These are phyloP conservation scores for Penicillium sp. DNA, from an alignment of 2,329 filamentous ascomycete species.

Conservation along the genomic window DNA sequence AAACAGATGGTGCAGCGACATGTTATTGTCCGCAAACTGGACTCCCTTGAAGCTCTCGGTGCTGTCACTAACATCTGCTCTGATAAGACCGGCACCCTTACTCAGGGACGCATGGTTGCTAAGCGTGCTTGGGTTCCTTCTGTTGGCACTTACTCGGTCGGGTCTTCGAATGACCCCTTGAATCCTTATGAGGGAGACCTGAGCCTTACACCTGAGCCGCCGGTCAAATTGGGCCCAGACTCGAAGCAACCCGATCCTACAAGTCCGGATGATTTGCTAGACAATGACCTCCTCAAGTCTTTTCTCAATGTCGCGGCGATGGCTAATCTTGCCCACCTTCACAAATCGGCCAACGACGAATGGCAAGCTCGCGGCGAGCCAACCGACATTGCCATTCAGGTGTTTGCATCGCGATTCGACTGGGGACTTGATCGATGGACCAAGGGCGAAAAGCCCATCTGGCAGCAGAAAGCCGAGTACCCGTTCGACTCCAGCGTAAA, in stretches of 20 bases:
- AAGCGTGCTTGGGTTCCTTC: conserved; percentile 57
- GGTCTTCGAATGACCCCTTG: conserved; percentile 52
- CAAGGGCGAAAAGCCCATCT: conserved; percentile 48
- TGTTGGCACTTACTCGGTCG: conserved; percentile 55
- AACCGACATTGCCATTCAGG: conserved; percentile 70
- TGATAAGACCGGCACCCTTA: conserved; percentile 58
- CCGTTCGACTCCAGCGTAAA: conserved; percentile 72
- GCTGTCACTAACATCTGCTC: conserved; percentile 58
- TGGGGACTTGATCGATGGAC: conserved; percentile 56
- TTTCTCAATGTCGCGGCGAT: conserved; percentile 62
- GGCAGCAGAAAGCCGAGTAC: conserved; percentile 62
- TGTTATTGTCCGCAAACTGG: conserved; percentile 56
- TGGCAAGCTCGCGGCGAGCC: conserved; percentile 65
- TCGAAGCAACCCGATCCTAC: conserved; percentile 24
- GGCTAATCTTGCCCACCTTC: conserved; percentile 61
- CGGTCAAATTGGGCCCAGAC: conserved; percentile 29
- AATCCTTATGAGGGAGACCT: conserved; percentile 53
- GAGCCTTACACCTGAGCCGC: conserved; percentile 36
- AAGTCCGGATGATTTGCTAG: conserved; percentile 33
- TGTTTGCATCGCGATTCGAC: conserved; percentile 65
- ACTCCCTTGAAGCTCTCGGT: conserved; percentile 57
- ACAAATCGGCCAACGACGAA: conserved; percentile 49
- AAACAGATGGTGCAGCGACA: conserved; percentile 55
- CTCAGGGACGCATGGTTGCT: conserved; percentile 61
- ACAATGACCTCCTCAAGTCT: conserved; percentile 49